A percentile compares a stretch with the other conserved stretches of the same genome.
Conservation (phyloP, 768 basidiomycete species). For the Mycena galopus region DNA sequence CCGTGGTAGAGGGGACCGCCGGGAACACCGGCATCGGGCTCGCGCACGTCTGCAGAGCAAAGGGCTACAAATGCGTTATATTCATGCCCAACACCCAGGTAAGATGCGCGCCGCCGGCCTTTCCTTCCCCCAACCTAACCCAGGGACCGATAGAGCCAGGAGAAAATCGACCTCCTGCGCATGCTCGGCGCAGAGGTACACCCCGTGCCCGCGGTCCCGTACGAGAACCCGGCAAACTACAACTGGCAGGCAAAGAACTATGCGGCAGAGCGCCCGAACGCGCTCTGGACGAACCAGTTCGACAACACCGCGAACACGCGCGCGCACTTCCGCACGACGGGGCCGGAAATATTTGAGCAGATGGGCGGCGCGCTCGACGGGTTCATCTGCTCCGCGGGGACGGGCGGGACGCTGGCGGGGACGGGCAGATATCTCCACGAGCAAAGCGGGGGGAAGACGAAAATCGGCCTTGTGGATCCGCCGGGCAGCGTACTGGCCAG, state of each 20-base stretch:
- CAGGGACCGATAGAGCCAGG: slow-evolving; percentile 77
- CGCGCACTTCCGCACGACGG: slow-evolving; percentile 91
- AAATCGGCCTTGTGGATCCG: slow-evolving; percentile 96
- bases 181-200: slow-evolving; percentile 99
- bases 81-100: slow-evolving; percentile 98
- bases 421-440: slow-evolving; percentile 88
- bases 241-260: slow-evolving; percentile 97
- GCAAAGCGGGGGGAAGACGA: slow-evolving; percentile 79
- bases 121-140: neutral
- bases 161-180: slow-evolving; percentile 96
- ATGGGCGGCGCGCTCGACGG: slow-evolving; percentile 83
- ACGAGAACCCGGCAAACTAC: slow-evolving; percentile 95
- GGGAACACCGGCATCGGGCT: slow-evolving; percentile 98
- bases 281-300: slow-evolving; percentile 98
- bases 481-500: slow-evolving; percentile 94
- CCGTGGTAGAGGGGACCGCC: slow-evolving; percentile 97
- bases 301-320: slow-evolving; percentile 94
- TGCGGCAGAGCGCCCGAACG: slow-evolving; percentile 79
- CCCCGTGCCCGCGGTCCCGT: slow-evolving; percentile 96
- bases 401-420: slow-evolving; percentile 96
- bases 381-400: slow-evolving; percentile 96
- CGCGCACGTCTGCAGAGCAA: slow-evolving; percentile 93
- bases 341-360: slow-evolving; percentile 97
- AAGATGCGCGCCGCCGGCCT: neutral
- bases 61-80: slow-evolving; percentile 97